Conservation (phyloP, 768 basidiomycete species). For the Russula griseocarnosa region DNA sequence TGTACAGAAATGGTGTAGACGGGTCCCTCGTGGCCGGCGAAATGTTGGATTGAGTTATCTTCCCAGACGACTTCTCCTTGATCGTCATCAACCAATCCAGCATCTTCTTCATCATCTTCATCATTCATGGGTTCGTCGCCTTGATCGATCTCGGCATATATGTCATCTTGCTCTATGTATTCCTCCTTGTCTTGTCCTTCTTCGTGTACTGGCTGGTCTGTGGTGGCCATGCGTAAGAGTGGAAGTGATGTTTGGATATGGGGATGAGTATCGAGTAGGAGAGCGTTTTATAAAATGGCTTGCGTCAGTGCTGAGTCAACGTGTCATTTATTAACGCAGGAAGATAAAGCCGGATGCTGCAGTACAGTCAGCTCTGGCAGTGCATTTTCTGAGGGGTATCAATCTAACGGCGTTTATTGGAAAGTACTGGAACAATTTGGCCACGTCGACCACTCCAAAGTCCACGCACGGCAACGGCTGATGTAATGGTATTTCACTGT, state of each 20-base stretch:
- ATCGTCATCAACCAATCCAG: conserved; percentile 28
- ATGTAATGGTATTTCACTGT: conserved; percentile 9
- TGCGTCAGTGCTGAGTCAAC: conserved; percentile 19
- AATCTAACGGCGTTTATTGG: no score
- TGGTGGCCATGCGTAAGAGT: conserved; percentile 13
- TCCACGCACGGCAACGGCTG: conserved; percentile 2
- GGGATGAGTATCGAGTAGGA: not conserved
- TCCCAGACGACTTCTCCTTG: conserved; percentile 36
- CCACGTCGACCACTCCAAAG: not conserved
- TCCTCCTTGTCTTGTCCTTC: conserved; percentile 7
- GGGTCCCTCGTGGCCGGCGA: conserved; percentile 63
- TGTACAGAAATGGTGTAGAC: conserved; percentile 85
- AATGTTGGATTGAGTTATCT: conserved; percentile 67
- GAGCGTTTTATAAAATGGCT: conserved; percentile 6
- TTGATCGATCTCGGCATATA: conserved; percentile 63
- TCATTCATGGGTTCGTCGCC: conserved; percentile 71
- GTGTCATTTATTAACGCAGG: not conserved
- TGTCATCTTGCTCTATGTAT: conserved; percentile 64
- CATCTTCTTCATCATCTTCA: conserved; percentile 38
- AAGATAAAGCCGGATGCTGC: not conserved
- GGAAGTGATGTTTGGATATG: not conserved
- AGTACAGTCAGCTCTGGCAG: not conserved
- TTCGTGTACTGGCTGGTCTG: conserved; percentile 5
- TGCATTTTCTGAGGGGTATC: not conserved
- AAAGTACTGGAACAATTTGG: no score